Percentiles rank a stretch among this genome's conserved stretches.
These are phyloP conservation scores for Cudoniella acicularis DNA, from an alignment of 495 filamentous ascomycete genomes.

Conservation along the genomic window DNA sequence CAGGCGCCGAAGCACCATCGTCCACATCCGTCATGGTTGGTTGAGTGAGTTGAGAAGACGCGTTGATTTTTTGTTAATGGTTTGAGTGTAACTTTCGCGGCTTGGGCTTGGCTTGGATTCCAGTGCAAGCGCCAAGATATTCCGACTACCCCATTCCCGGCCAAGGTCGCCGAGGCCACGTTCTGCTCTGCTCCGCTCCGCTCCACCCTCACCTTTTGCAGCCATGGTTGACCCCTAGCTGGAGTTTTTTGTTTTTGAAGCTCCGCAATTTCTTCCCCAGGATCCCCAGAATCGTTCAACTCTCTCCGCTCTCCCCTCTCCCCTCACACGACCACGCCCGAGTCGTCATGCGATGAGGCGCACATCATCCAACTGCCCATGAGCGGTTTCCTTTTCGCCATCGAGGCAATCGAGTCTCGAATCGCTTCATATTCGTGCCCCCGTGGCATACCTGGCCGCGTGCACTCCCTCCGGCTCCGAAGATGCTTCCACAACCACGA, in stretches of 20 bases:
- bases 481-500: conserved; percentile 17
- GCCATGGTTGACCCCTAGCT: neutral
- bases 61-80: no score
- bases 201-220: neutral
- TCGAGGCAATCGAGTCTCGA: conserved; percentile 28
- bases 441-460: conserved; percentile 17
- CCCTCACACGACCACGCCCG: neutral
- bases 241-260: neutral
- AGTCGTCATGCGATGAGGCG: neutral
- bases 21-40: conserved; percentile 66
- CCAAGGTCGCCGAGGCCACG: neutral
- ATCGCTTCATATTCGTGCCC: conserved; percentile 19
- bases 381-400: conserved; percentile 14
- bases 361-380: conserved; percentile 10
- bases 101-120: neutral
- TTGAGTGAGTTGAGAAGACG: neutral
- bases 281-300: neutral
- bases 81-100: neutral
- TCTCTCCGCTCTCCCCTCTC: neutral
- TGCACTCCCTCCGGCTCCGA: conserved; percentile 19
- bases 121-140: neutral
- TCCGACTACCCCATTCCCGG: neutral
- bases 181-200: conserved; percentile 1
- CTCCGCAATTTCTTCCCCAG: neutral
- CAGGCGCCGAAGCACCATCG: conserved; percentile 57